These are phyloP conservation scores for Leucaena leucocephala DNA, from an alignment of 306 rosid species.

Conservation along the genomic window DNA sequence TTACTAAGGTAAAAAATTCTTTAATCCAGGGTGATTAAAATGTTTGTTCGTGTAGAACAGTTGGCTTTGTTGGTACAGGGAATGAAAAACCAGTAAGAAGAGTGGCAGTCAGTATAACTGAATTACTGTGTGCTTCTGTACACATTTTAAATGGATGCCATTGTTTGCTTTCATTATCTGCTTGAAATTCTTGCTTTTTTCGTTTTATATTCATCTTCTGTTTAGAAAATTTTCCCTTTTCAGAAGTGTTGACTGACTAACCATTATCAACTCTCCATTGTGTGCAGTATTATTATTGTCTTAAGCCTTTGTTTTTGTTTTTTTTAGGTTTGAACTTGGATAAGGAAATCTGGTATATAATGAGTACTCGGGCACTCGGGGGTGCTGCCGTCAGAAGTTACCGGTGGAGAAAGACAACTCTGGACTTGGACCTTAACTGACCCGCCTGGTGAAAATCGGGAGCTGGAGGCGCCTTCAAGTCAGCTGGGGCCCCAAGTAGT, in stretches of 20 bases:
- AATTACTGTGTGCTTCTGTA: background rate
- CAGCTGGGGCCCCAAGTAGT: conserved; percentile 35
- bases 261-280: background rate
- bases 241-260: background rate
- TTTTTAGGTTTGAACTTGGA: conserved; percentile 19
- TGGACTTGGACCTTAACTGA: conserved; percentile 48
- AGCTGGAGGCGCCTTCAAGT: conserved; percentile 45
- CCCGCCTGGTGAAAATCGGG: conserved; percentile 43
- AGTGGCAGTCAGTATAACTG: background rate
- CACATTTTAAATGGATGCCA: conserved; percentile 3
- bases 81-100: conserved; percentile 1
- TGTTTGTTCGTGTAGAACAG: background rate
- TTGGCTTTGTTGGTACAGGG: background rate
- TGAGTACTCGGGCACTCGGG: conserved; percentile 32
- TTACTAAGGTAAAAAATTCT: background rate
- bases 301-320: conserved; percentile 2
- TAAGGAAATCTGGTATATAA: conserved; percentile 23
- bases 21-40: background rate
- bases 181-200: background rate
- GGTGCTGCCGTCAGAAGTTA: conserved; percentile 35
- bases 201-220: background rate
- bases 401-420: conserved; percentile 43
- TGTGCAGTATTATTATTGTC: conserved; percentile 2
- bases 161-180: background rate
- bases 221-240: background rate